Conservation (phyloP, 164 flowering plant genomes). For the Stephania japonica region DNA sequence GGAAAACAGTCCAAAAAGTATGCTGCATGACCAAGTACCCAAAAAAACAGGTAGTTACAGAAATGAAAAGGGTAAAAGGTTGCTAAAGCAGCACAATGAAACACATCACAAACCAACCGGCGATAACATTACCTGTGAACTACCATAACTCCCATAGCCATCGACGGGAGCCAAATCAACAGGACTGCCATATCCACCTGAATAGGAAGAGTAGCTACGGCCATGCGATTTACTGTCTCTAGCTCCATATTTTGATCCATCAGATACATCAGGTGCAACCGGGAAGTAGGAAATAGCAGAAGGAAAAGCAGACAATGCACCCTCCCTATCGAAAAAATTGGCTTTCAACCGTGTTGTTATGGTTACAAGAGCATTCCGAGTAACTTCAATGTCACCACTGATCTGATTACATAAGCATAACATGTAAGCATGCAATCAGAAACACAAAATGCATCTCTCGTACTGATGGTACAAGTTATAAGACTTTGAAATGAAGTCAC, state of each 20-base stretch:
- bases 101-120: neutral
- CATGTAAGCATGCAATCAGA: neutral
- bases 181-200: slow-evolving; percentile 66
- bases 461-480: neutral
- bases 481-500: neutral
- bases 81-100: neutral
- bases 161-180: slow-evolving; percentile 52
- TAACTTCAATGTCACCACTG: slow-evolving; percentile 79
- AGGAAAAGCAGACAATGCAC: slow-evolving; percentile 55
- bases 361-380: slow-evolving; percentile 82
- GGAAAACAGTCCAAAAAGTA: neutral
- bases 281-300: slow-evolving; percentile 89
- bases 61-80: neutral
- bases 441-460: neutral
- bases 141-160: slow-evolving; percentile 59
- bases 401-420: slow-evolving; percentile 38
- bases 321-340: slow-evolving; percentile 89
- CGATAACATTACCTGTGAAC: slow-evolving; percentile 43
- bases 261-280: slow-evolving; percentile 51
- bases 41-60: neutral
- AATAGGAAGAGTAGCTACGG: slow-evolving; percentile 62
- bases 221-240: slow-evolving; percentile 74
- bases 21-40: neutral
- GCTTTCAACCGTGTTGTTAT: slow-evolving; percentile 71
- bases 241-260: slow-evolving; percentile 54